Base-by-base conservation (phyloP, 192 early-diverging fungal species). In the Coemansia sp. region DNA sequence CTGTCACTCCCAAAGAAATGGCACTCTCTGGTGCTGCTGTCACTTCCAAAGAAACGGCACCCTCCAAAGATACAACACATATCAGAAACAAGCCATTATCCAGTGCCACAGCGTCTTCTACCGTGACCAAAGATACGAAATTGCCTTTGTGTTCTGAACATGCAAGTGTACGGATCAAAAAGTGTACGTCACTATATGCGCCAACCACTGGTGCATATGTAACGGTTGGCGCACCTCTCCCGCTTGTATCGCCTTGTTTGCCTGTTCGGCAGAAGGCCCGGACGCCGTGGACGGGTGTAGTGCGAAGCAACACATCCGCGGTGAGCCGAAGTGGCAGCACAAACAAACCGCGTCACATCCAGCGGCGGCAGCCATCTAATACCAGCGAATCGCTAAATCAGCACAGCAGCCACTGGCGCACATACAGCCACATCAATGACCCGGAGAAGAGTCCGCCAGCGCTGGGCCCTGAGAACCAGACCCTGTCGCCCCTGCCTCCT, bases 401-500 rank as follows among this genome's bases (percentile, higher is more conserved):
- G 43, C 25, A 17, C 47, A 50, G 29, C 38, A 38, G 39, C 32
- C 21, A 17, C 58, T 21, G 25, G 59, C 27, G 22, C 43, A 55
- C 15, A 47, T 14, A 29, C 22, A 27, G 14, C 32, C 57, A 59
- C 21, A n/a, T 22, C 47, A 39, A 37, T 19, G 49, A 58, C 19
- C 37, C 25, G 6, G 17, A 17, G 22, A 38, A 50, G 25, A 50
- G 17, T 21, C 21, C 43, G n/a, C 59, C 41, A 19, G n/a, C 11
- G 41, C 15, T 27, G 25, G 11, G 52, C 21, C n/a, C 47, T 19
- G 54, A 47, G 21, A 27, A 65, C 12, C 64, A 61, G 22, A 59
- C 70, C 14, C 48, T 72, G 15, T 58, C 71, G 21, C 71, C 71
- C 29, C 54, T 61, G 9, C 59, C 47, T 17, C 71, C 71, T 29